phyloP scores from a whole-genome alignment of 2,329 filamentous ascomycete genomes.

The Exophiala aquamarina region DNA sequence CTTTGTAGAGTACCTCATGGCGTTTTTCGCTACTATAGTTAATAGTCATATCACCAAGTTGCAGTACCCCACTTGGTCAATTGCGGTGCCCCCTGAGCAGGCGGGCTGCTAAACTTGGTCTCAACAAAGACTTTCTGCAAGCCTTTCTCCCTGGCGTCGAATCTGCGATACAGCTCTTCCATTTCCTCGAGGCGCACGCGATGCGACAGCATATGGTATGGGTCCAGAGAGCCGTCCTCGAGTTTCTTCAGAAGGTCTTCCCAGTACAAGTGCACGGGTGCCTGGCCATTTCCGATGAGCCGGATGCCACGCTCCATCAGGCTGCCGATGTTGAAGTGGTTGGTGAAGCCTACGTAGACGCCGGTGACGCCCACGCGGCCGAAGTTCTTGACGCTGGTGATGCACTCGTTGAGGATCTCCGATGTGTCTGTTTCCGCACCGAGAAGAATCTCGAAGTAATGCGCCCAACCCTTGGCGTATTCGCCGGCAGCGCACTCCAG shows the following conservation, averaged over 20 bases:
- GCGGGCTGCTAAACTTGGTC: slow-evolving; percentile 57
- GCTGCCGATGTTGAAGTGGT: slow-evolving; percentile 80
- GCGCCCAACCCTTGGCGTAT: slow-evolving; percentile 62
- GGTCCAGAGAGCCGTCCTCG: slow-evolving; percentile 67
- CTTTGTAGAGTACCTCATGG: too few species aligned
- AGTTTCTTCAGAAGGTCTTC: slow-evolving; percentile 70
- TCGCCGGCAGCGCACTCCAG: slow-evolving; percentile 69
- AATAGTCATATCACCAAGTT: not conserved
- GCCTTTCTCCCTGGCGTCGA: slow-evolving; percentile 54
- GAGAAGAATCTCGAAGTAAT: slow-evolving; percentile 58
- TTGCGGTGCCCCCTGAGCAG: slow-evolving; percentile 49
- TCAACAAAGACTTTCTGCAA: slow-evolving; percentile 80
- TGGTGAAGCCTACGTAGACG: slow-evolving; percentile 66
- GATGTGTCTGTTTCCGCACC: slow-evolving; percentile 83
- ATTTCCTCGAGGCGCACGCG: slow-evolving; percentile 73
- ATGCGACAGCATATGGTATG: slow-evolving; percentile 78
- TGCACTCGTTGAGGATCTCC: slow-evolving; percentile 57
- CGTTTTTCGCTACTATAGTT: too few species aligned
- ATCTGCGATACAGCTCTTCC: slow-evolving; percentile 64
- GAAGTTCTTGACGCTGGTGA: slow-evolving; percentile 54
- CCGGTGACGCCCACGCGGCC: slow-evolving; percentile 76
- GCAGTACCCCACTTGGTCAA: slow-evolving; percentile 42
- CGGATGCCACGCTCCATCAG: slow-evolving; percentile 85
- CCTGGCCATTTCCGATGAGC: slow-evolving; percentile 68
- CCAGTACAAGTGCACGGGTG: slow-evolving; percentile 83